These are phyloP conservation scores for Penicillium macrosclerotiorum DNA, from an alignment of 495 filamentous ascomycete genomes.

Conservation along the genomic window DNA sequence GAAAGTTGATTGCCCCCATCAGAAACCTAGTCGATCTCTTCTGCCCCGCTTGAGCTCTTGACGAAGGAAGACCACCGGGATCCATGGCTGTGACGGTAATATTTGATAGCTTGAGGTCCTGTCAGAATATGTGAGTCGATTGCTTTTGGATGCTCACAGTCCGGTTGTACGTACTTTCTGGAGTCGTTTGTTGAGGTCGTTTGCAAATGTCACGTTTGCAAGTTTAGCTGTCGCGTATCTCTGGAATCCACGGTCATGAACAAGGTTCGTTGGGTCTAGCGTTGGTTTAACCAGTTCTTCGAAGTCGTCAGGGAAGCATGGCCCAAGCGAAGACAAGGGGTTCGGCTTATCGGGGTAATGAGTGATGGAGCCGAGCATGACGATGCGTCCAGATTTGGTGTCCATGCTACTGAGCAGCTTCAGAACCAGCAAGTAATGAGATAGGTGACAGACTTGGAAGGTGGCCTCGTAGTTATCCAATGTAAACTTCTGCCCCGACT, in stretches of 20 bases:
- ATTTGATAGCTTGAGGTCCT: slow-evolving; percentile 20
- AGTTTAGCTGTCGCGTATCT: slow-evolving; percentile 47
- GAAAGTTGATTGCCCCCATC: slow-evolving; percentile 13
- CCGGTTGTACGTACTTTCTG: slow-evolving; percentile 16
- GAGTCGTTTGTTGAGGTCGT: slow-evolving; percentile 41
- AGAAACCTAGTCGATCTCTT: slow-evolving; percentile 7
- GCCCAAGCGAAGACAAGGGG: slow-evolving; percentile 28
- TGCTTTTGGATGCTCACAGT: background rate
- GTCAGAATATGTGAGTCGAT: background rate
- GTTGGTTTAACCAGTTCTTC: slow-evolving; percentile 26
- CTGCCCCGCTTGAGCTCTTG: slow-evolving; percentile 19
- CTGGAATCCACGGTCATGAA: slow-evolving; percentile 40
- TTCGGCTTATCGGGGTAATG: slow-evolving; percentile 41
- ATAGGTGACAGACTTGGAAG: slow-evolving; percentile 44
- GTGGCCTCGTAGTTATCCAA: slow-evolving; percentile 42
- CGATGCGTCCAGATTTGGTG: slow-evolving; percentile 29
- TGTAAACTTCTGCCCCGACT: slow-evolving; percentile 32
- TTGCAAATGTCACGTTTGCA: slow-evolving; percentile 39
- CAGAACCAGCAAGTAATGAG: slow-evolving; percentile 42
- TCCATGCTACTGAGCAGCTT: slow-evolving; percentile 43
- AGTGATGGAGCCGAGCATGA: slow-evolving; percentile 40
- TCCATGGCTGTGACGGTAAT: slow-evolving; percentile 24
- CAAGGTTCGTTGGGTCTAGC: slow-evolving; percentile 18
- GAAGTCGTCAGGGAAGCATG: slow-evolving; percentile 20
- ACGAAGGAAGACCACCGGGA: slow-evolving; percentile 21